Evolutionary conservation across 495 filamentous ascomycete species (phyloP).

Genomic region (Penicillium nucicola): DNA sequence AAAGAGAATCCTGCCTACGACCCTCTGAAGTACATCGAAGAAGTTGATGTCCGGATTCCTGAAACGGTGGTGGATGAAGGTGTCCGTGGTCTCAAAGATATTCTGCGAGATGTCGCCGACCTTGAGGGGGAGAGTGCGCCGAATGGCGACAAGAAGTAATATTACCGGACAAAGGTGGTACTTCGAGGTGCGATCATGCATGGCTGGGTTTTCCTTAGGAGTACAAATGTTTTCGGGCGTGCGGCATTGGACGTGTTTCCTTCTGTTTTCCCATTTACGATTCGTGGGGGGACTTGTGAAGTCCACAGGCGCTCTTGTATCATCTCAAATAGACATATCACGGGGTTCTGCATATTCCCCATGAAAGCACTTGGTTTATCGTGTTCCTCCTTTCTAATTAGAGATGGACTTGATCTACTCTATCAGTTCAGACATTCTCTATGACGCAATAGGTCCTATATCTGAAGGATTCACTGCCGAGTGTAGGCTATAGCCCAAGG

Average conservation of each 20-base stretch:
- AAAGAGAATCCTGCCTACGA: conserved; percentile 17
- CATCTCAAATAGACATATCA: conserved; percentile 24
- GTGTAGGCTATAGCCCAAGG: too few species aligned
- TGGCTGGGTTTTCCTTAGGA: conserved; percentile 17
- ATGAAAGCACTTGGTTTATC: not conserved
- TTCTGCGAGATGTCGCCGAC: conserved; percentile 46
- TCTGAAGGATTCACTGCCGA: too few species aligned
- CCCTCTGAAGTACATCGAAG: conserved; percentile 31
- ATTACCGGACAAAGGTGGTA: not conserved
- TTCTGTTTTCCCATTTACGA: conserved; percentile 11
- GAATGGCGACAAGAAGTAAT: conserved; percentile 31
- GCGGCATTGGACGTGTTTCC: conserved; percentile 10
- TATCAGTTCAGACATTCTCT: not conserved
- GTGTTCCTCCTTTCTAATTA: not conserved
- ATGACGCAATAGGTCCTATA: not conserved
- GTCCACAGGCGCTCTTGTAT: conserved; percentile 13
- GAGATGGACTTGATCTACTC: not conserved
- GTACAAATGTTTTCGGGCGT: conserved; percentile 17
- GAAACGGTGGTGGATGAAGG: conserved; percentile 43
- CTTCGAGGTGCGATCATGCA: conserved; percentile 16
- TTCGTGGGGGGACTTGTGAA: conserved; percentile 16
- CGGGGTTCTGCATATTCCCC: conserved; percentile 1
- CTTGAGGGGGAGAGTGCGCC: conserved; percentile 38
- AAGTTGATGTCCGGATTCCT: conserved; percentile 42
- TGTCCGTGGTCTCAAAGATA: conserved; percentile 44